Base-by-base conservation (phyloP, 2,329 filamentous ascomycete species). In the Penicillium freii region DNA sequence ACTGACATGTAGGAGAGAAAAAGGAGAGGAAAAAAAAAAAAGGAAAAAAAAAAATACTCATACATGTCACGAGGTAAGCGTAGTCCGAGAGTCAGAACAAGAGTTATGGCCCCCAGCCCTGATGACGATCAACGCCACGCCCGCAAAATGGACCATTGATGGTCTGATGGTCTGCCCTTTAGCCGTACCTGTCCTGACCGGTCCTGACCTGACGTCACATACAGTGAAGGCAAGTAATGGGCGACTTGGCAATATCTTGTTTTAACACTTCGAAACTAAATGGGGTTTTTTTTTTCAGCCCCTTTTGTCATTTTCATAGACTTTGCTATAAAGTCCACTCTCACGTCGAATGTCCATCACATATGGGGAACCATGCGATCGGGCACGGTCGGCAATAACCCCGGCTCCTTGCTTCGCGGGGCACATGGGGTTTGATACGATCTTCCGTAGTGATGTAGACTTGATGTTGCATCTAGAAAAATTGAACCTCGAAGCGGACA, bases 381-480 rank as follows among this genome's bases (percentile, higher is more conserved):
- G 39, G 36, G 56, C 58, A 60, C 62, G 52, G 48, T 53, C 49
- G 56, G 27, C 51, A 58, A 61, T 57, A 50, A 33, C 58, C 62
- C 57, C 50, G 55, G 53, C 61, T 61, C 65, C 70, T 72, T 72
- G 53, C 69, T 54, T 70, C 59, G 62, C 53, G 60, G 59, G 62
- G 64, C 60, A 55, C 59, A 64, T 59, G 59, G 25, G 25, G 25
- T 27, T 38, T 53, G 50, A 52, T 44, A 23, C n/a, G 31, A 53
- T 36, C 31, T 15, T 23, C 23, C 19, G 15, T 15, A 23, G n/a
- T 19, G 33, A 8, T 25, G 29, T 58, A 47, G 48, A 55, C 44
- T 57, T 42, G 34, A 63, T 19, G 61, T 60, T 56, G 57, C 64
- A 65, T 62, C 52, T 51, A 44, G 15, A 47, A 6, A 27, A 3